These are phyloP conservation scores for Inga laurina DNA, from an alignment of 306 rosid genomes.

Conservation along the genomic window DNA sequence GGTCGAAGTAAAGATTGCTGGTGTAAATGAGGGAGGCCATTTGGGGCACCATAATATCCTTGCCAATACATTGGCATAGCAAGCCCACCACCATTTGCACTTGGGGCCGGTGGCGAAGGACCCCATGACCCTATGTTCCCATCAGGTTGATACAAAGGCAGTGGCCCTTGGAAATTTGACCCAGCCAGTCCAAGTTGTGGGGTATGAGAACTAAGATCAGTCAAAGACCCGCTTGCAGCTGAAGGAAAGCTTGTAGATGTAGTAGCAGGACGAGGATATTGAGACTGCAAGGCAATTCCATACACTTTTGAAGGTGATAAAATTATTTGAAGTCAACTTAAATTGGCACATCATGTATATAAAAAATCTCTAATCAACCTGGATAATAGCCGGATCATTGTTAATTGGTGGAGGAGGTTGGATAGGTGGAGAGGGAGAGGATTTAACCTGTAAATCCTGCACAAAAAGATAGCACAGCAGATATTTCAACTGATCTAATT, in stretches of 20 bases:
- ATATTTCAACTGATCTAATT: conserved; percentile 23
- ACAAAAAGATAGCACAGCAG: conserved; percentile 16
- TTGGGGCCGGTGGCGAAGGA: conserved; percentile 68
- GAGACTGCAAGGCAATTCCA: conserved; percentile 70
- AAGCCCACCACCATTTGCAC: conserved; percentile 73
- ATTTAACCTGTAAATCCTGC: conserved; percentile 93
- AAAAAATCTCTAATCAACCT: conserved; percentile 41
- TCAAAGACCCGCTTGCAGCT: conserved; percentile 62
- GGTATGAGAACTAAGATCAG: conserved; percentile 67
- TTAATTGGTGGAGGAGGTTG: conserved; percentile 67
- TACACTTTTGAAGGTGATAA: conserved; percentile 25
- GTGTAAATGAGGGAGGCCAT: conserved; percentile 76
- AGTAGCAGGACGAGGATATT: conserved; percentile 62
- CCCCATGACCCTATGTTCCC: conserved; percentile 87
- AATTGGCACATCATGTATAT: neutral
- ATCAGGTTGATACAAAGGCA: conserved; percentile 91
- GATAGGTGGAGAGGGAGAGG: conserved; percentile 81
- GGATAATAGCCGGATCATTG: conserved; percentile 89
- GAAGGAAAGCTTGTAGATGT: conserved; percentile 65
- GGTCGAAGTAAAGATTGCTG: conserved; percentile 86
- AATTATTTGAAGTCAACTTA: conserved; percentile 10
- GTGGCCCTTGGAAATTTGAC: conserved; percentile 66
- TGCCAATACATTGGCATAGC: conserved; percentile 95
- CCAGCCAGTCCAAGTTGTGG: conserved; percentile 75
- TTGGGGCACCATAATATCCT: conserved; percentile 90